Conservation (phyloP, 1,284 basidiomycete species). For the Apiotrichum akiyoshidainum region DNA sequence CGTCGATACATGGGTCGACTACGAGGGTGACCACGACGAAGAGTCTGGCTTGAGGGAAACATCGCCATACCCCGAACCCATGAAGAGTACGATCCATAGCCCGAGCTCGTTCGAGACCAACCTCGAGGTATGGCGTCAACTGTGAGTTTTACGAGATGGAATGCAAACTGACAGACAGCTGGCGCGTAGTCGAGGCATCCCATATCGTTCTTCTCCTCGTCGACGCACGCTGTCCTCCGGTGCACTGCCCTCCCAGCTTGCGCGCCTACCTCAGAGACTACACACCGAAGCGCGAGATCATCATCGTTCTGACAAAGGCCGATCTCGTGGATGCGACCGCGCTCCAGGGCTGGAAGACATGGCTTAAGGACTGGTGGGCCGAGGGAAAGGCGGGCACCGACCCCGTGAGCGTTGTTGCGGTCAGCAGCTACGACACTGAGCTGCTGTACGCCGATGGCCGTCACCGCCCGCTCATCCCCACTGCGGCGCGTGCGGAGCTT, state of each 20-base stretch:
- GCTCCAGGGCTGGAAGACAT: slow-evolving; percentile 65
- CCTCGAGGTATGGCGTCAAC: slow-evolving; percentile 84
- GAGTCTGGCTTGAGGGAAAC: no score
- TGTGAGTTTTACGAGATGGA: slow-evolving; percentile 48
- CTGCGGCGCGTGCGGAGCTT: no score
- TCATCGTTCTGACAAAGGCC: slow-evolving; percentile 79
- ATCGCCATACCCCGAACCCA: not conserved
- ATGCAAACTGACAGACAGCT: slow-evolving; percentile 40
- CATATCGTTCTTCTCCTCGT: slow-evolving; percentile 79
- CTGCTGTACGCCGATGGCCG: slow-evolving; percentile 25
- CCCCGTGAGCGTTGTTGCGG: slow-evolving; percentile 59
- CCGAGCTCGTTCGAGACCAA: slow-evolving; percentile 79
- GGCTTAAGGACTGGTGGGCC: slow-evolving; percentile 59
- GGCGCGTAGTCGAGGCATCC: slow-evolving; percentile 82
- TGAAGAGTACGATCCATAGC: slow-evolving; percentile 27
- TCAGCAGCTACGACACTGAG: slow-evolving; percentile 67
- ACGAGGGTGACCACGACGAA: slow-evolving; percentile 11
- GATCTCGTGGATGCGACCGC: slow-evolving; percentile 66
- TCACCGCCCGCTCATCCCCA: slow-evolving; percentile 40
- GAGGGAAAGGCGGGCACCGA: slow-evolving; percentile 12
- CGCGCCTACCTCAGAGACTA: slow-evolving; percentile 52
- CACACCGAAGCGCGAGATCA: slow-evolving; percentile 57
- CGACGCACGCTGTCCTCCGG: slow-evolving; percentile 76
- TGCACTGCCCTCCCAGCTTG: slow-evolving; percentile 58
- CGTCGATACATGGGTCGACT: slow-evolving; percentile 58